A percentile compares a stretch with the other conserved stretches of the same genome.
These are phyloP conservation scores for Irpex sp. DNA, from an alignment of 1,284 basidiomycete species.

Conservation along the genomic window DNA sequence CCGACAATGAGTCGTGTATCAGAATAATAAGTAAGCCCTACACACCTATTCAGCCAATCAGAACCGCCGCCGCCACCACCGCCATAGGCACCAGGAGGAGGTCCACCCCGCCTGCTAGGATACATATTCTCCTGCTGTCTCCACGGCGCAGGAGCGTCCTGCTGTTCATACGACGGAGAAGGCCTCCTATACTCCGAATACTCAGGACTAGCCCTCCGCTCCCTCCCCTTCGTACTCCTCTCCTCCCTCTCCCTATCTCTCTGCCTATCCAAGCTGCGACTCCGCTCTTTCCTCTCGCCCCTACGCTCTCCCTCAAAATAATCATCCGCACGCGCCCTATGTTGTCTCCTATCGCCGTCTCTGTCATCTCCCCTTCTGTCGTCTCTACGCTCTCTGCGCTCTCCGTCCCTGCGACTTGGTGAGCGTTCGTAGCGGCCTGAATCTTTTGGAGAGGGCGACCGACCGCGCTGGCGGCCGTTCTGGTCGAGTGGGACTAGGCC, in stretches of 20 bases:
- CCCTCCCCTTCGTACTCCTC: conserved; percentile 21
- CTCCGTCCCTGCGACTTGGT: conserved; percentile 17
- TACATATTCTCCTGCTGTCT: conserved; percentile 50
- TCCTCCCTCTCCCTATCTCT: conserved; percentile 22
- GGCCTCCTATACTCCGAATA: conserved; percentile 29
- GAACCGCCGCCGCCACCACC: conserved; percentile 40
- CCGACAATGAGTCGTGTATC: neutral
- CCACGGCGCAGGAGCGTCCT: conserved; percentile 34
- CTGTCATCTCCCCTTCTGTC: conserved; percentile 12
- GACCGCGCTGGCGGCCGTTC: conserved; percentile 16
- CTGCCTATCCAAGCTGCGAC: conserved; percentile 22
- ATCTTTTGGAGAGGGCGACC: conserved; percentile 26
- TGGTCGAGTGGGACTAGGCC: conserved; percentile 45
- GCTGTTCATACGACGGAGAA: conserved; percentile 16
- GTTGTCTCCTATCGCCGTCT: conserved; percentile 20
- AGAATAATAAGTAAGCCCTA: neutral
- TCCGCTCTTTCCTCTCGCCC: conserved; percentile 14
- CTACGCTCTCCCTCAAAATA: conserved; percentile 22
- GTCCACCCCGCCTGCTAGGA: conserved; percentile 28
- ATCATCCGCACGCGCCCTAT: conserved; percentile 27
- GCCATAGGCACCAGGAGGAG: conserved; percentile 19
- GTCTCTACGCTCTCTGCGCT: conserved; percentile 16
- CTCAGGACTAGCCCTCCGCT: conserved; percentile 26
- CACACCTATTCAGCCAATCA: conserved; percentile 57
- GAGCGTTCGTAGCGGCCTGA: conserved; percentile 8